Conservation (phyloP, 768 basidiomycete species). For the Strobilomyces dryophilus region DNA sequence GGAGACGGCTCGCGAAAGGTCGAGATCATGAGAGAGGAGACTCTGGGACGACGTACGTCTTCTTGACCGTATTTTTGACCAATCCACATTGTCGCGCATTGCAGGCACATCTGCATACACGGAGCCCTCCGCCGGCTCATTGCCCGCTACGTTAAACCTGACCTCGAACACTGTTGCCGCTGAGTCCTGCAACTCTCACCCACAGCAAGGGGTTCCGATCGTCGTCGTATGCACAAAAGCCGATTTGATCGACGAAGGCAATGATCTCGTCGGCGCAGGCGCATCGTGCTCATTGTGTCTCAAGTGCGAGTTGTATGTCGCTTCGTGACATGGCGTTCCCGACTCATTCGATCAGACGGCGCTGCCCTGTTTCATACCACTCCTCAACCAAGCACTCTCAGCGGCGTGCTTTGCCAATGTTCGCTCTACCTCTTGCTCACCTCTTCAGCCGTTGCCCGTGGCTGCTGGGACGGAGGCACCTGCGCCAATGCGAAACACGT, state of each 20-base stretch:
- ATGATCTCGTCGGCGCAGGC: conserved; percentile 63
- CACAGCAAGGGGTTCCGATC: conserved; percentile 87
- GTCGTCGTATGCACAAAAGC: conserved; percentile 91
- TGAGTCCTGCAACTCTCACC: conserved; percentile 81
- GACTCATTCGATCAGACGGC: conserved; percentile 58
- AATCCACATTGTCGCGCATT: conserved; percentile 42
- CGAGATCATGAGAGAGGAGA: conserved; percentile 74
- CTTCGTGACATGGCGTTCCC: neutral
- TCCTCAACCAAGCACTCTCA: conserved; percentile 68
- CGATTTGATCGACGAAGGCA: conserved; percentile 84
- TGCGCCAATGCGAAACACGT: conserved; percentile 65
- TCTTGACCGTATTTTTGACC: neutral
- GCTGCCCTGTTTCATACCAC: conserved; percentile 92
- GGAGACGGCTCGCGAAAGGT: conserved; percentile 66
- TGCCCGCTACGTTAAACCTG: conserved; percentile 59
- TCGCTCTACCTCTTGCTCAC: conserved; percentile 64
- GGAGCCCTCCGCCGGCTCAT: conserved; percentile 68
- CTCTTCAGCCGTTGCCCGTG: conserved; percentile 52
- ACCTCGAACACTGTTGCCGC: conserved; percentile 69
- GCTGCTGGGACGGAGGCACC: conserved; percentile 32
- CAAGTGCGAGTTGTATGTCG: conserved; percentile 65
- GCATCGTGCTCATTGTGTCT: conserved; percentile 82
- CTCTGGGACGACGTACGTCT: conserved; percentile 73
- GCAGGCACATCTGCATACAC: conserved; percentile 86
- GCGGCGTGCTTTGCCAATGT: conserved; percentile 70